A percentile compares a stretch with the other conserved stretches of the same genome.
phyloP scores from a whole-genome alignment of 352 stramenopile genomes.

The Globisporangium paroecandrum region DNA sequence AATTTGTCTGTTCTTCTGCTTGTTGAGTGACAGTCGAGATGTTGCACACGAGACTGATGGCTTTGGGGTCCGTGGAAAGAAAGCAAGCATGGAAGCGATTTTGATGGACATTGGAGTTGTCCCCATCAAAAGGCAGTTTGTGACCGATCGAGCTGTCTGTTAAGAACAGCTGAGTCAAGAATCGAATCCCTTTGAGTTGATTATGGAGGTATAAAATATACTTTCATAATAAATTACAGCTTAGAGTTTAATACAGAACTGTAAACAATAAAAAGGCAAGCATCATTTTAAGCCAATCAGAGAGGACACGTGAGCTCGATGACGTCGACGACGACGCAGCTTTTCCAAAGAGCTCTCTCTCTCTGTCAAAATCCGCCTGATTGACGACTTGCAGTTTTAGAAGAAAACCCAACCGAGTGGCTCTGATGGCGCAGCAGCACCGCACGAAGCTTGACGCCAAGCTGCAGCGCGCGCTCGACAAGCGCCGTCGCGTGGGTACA shows the following conservation, averaged over 20 bases:
- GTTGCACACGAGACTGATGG: background rate
- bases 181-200: background rate
- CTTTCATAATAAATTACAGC: background rate
- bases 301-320: background rate
- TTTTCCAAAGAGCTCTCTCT: background rate
- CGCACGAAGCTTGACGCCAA: slow-evolving; percentile 20
- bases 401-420: background rate
- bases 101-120: background rate
- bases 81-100: background rate
- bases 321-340: slow-evolving; percentile 3
- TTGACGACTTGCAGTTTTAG: background rate
- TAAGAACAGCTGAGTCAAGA: background rate
- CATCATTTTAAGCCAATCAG: background rate
- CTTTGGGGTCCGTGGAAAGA: slow-evolving; percentile 5
- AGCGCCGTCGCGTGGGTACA: slow-evolving; percentile 38
- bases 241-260: no score
- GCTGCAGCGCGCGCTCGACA: slow-evolving; percentile 22
- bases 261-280: background rate
- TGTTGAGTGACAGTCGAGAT: background rate
- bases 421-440: background rate
- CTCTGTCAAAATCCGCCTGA: background rate
- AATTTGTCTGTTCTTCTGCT: background rate
- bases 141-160: background rate
- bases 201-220: background rate
- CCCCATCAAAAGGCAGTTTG: background rate